phyloP scores from a whole-genome alignment of 139 green algal species.

The Chlorella vulgaris region DNA sequence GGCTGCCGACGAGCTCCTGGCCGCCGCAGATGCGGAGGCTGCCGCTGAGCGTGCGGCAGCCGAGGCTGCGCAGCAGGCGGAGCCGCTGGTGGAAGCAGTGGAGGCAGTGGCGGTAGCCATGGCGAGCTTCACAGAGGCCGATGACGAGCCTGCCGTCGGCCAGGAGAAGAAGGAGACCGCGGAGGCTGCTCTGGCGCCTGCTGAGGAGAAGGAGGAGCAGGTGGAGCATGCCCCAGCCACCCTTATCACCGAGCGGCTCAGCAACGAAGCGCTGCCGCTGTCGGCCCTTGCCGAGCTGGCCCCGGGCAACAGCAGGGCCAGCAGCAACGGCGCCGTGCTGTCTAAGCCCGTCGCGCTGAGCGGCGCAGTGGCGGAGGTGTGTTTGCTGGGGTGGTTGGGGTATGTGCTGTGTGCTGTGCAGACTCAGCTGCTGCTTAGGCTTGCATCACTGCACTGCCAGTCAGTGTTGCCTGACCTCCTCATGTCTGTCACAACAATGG shows the following conservation, averaged over 20 bases:
- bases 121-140: not conserved
- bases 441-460: no score
- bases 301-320: not conserved
- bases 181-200: not conserved
- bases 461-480: no score
- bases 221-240: not conserved
- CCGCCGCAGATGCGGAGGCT: not conserved
- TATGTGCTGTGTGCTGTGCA: not conserved
- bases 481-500: no score
- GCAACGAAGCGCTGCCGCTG: not conserved
- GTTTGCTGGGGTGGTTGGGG: not conserved
- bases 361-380: not conserved
- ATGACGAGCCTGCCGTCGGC: not conserved
- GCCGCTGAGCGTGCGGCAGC: not conserved
- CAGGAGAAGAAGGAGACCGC: constrained; percentile 1
- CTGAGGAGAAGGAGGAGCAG: not conserved
- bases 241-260: not conserved
- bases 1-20: not conserved
- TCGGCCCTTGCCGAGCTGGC: not conserved
- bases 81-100: not conserved
- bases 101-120: not conserved
- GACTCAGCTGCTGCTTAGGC: no score
- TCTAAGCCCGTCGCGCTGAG: not conserved
- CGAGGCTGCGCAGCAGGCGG: not conserved
- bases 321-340: not conserved